Evolutionary conservation across 2,329 filamentous ascomycete genomes (phyloP).

Genomic region (Arthrinium phaeospermum): DNA sequence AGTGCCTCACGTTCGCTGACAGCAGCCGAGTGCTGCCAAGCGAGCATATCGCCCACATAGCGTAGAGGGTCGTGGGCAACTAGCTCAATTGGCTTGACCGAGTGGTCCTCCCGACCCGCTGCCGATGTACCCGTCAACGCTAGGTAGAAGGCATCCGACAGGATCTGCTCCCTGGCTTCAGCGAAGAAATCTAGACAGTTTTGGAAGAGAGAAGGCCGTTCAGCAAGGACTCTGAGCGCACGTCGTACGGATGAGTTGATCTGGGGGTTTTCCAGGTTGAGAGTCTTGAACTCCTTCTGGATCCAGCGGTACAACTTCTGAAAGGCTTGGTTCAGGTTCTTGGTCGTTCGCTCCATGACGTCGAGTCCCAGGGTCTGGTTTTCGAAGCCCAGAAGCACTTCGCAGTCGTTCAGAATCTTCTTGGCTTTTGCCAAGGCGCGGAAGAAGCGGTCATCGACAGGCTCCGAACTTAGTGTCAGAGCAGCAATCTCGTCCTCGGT

Average conservation of each 20-base stretch:
- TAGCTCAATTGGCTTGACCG: slow-evolving; percentile 89
- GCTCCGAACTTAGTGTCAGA: slow-evolving; percentile 79
- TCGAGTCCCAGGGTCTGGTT: slow-evolving; percentile 88
- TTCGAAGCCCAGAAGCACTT: slow-evolving; percentile 87
- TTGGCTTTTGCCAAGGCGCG: slow-evolving; percentile 77
- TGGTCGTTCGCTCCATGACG: slow-evolving; percentile 88
- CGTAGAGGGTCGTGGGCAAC: slow-evolving; percentile 89
- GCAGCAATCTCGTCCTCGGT: slow-evolving; percentile 79
- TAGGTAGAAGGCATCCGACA: slow-evolving; percentile 88
- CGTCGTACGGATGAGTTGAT: slow-evolving; percentile 84
- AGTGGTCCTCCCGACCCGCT: slow-evolving; percentile 62
- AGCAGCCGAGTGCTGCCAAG: slow-evolving; percentile 92
- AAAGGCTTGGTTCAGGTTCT: slow-evolving; percentile 85
- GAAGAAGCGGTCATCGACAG: slow-evolving; percentile 88
- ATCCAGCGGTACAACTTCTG: slow-evolving; percentile 97
- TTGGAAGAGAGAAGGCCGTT: slow-evolving; percentile 88
- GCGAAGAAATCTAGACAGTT: slow-evolving; percentile 93
- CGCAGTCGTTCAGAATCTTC: slow-evolving; percentile 85
- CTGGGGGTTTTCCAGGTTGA: slow-evolving; percentile 93
- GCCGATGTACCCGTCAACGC: slow-evolving; percentile 78
- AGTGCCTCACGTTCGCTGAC: slow-evolving; percentile 94
- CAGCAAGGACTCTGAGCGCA: slow-evolving; percentile 85
- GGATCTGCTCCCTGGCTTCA: slow-evolving; percentile 82
- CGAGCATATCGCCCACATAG: slow-evolving; percentile 96
- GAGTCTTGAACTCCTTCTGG: slow-evolving; percentile 87